These are phyloP conservation scores for Ceratocystis lukuohia DNA, from an alignment of 2,329 filamentous ascomycete genomes.

Conservation along the genomic window DNA sequence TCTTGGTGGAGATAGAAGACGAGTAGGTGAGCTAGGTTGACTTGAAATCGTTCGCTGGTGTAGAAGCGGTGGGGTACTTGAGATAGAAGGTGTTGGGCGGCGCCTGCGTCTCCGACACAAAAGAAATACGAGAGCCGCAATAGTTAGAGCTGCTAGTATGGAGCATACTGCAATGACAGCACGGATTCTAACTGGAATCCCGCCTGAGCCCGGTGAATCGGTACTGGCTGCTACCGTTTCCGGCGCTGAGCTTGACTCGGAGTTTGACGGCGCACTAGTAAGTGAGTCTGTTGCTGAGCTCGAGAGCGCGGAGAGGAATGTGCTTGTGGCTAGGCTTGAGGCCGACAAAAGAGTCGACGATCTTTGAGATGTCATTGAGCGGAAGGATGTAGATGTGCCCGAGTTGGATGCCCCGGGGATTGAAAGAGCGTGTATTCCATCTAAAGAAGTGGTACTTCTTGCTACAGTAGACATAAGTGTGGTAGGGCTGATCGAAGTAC, in stretches of 20 bases:
- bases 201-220: not conserved
- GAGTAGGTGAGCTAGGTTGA: constrained; percentile 6
- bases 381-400: not conserved
- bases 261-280: not conserved
- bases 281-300: not conserved
- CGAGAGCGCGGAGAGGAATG: not conserved
- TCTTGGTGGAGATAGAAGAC: not conserved
- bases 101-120: constrained; percentile 7
- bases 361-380: not conserved
- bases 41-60: constrained; percentile 3
- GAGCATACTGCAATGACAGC: constrained; percentile 16
- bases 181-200: constrained; percentile 11
- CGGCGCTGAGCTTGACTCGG: not conserved
- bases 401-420: not conserved
- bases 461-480: not conserved
- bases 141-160: constrained; percentile 5
- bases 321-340: not conserved
- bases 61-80: constrained; percentile 8
- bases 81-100: constrained; percentile 1
- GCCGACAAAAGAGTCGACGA: not conserved
- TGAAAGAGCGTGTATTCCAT: constrained; percentile 7
- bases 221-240: not conserved
- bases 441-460: not conserved
- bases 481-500: not conserved
- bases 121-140: constrained; percentile 12